Evolutionary conservation across 208 protist genomes (phyloP).

Genomic region (Crithidia fasciculata): DNA sequence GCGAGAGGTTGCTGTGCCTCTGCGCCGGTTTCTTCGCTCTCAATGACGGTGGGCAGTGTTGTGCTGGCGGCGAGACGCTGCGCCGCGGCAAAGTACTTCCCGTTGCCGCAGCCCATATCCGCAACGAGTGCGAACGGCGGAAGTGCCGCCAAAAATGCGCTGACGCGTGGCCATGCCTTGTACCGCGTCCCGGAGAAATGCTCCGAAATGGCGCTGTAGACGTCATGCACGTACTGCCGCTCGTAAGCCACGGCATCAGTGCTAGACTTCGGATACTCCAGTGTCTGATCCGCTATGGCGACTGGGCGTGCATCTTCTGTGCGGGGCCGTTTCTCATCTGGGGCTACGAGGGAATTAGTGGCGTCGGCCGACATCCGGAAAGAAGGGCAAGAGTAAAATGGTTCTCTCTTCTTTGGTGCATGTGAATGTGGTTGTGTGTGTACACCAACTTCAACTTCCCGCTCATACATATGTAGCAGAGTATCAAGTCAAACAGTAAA

Average conservation of each 20-base stretch:
- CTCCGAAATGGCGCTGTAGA: conserved; percentile 83
- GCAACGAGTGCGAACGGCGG: conserved; percentile 68
- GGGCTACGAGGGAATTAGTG: not conserved
- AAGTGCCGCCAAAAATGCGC: conserved; percentile 64
- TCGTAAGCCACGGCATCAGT: conserved; percentile 52
- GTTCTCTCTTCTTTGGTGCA: too few species aligned
- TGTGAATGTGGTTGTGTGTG: too few species aligned
- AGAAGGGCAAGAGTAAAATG: not conserved
- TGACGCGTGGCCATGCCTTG: conserved; percentile 87
- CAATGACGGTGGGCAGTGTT: not conserved
- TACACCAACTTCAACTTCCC: too few species aligned
- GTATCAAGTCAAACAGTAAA: too few species aligned
- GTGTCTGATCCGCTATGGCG: not conserved
- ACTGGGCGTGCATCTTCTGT: not conserved
- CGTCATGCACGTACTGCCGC: conserved; percentile 70
- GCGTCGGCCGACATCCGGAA: not conserved
- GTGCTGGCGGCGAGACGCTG: conserved; percentile 8
- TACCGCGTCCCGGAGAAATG: conserved; percentile 91
- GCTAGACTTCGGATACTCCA: not conserved
- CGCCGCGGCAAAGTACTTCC: conserved; percentile 78
- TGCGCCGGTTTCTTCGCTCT: not conserved
- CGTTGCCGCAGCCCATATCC: conserved; percentile 91
- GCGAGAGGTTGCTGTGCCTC: conserved; percentile 1
- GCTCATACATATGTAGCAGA: too few species aligned
- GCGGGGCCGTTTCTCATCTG: conserved; percentile 1